Evolutionary conservation across 1,284 basidiomycete genomes (phyloP), one percentile per base, ranked within the genome.

Genomic region (Ustilago hordei): DNA sequence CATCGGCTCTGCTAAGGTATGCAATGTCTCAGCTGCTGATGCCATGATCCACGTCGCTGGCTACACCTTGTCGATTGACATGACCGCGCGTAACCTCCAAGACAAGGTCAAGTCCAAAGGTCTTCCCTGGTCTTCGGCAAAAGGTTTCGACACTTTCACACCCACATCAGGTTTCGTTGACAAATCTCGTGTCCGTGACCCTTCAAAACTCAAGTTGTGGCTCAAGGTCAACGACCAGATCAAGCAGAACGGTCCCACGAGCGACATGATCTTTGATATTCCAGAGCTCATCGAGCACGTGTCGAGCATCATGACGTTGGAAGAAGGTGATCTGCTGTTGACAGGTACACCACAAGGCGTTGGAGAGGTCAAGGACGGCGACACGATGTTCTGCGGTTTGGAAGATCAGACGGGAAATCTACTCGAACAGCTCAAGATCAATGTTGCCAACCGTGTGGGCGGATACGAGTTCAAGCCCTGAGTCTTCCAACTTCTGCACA

Each of bases 71-170:
- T 94, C 94, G 2, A 92, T 97, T 71, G 95, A 98, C 86, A 92
- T 98, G 92, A 98, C 95, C 0, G 95, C 93, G 1, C 91, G 96
- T 32, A 98, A 98, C 88, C 88, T 98, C 84, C 96, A 99, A 87
- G 94, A 98, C 65, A 91, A 91, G 58, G 93, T 93, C 58, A 98
- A 97, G 89, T 93, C 92, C 82, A 92, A 92, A 73, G 95, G 96
- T 23, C 89, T 98, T 31, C 96, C 96, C 1, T 99, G 96, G 96
- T 92, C 92, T 19, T 90, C 95, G 6, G 93, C 92, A 1, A 95
- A 96, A 87, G 94, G 93, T 2, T 94, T 95, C 72, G 94, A 95
- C 86, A 93, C 92, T 0, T 95, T 94, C 87, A 93, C 91, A 7
- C 93, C 95, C 1, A 90, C 96, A 55, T 79, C 80, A 36, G 87